These are phyloP conservation scores for Asparagopsis taxiformis DNA, from an alignment of 31 red algal genomes.

Conservation along the genomic window DNA sequence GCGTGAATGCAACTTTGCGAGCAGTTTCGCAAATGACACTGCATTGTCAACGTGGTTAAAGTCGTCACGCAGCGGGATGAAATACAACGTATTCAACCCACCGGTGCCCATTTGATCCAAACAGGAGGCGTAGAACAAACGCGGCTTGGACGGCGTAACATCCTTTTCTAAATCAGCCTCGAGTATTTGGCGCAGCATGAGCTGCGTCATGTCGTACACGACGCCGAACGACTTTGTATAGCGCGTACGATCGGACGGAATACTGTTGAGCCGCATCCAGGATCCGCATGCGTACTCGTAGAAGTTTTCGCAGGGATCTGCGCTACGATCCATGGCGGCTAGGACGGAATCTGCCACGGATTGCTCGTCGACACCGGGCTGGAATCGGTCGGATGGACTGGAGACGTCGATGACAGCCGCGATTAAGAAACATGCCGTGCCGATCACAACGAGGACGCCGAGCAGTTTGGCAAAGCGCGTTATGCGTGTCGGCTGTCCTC, in stretches of 20 bases:
- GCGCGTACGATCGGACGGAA: conserved; percentile 61
- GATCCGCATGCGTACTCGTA: conserved; percentile 93
- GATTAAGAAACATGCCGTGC: conserved; percentile 64
- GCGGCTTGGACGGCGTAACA: conserved; percentile 17
- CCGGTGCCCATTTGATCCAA: conserved; percentile 58
- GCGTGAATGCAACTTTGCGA: conserved; percentile 38
- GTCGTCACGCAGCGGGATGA: conserved; percentile 41
- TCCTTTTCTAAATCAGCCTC: conserved; percentile 41
- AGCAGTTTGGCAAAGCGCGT: conserved; percentile 30
- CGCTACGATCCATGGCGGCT: conserved; percentile 77
- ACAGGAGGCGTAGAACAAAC: conserved; percentile 73
- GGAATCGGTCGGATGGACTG: conserved; percentile 36
- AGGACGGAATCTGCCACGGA: conserved; percentile 71
- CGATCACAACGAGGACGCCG: conserved; percentile 39
- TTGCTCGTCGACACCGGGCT: conserved; percentile 41
- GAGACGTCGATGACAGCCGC: conserved; percentile 83
- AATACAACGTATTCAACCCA: conserved; percentile 38
- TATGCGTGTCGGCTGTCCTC: conserved; percentile 49
- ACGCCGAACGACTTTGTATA: conserved; percentile 59
- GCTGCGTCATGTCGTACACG: conserved; percentile 33
- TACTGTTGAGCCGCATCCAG: conserved; percentile 54
- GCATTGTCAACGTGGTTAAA: conserved; percentile 35
- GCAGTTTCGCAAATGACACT: conserved; percentile 6
- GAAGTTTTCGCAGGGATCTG: conserved; percentile 86
- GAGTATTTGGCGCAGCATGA: conserved; percentile 54